phyloP scores from a whole-genome alignment of 2,329 filamentous ascomycete species.

The Macroventuria anomochaeta region DNA sequence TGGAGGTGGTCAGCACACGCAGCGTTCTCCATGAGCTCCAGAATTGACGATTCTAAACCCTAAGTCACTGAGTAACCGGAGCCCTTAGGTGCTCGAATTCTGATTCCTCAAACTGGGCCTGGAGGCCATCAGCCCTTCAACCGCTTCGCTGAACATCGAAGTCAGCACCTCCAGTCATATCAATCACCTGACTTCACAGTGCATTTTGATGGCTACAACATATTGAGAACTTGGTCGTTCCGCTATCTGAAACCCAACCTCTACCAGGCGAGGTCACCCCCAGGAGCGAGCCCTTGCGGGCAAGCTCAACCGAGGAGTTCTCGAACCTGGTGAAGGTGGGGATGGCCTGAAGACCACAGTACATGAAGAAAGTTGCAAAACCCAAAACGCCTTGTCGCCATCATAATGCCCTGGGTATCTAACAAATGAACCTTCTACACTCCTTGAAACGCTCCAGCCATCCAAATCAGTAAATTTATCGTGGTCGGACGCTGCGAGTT shows the following conservation, averaged over 20 bases:
- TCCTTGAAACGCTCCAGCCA: constrained; percentile 15
- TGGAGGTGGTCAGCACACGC: too few relatives aligned
- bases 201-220: neutral
- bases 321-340: constrained; percentile 10
- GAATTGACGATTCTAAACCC: too few relatives aligned
- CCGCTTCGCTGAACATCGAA: too few relatives aligned
- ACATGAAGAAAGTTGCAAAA: neutral
- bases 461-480: constrained; percentile 27
- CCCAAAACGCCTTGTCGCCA: constrained; percentile 17
- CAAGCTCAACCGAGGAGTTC: constrained; percentile 7
- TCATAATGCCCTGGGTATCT: constrained; percentile 13
- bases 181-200: neutral
- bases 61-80: too few relatives aligned
- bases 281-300: constrained; percentile 9
- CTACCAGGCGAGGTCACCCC: constrained; percentile 4
- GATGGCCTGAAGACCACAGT: neutral
- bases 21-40: too few relatives aligned
- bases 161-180: too few relatives aligned
- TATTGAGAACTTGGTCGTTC: neutral
- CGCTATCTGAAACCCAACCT: neutral
- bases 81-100: too few relatives aligned
- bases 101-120: too few relatives aligned
- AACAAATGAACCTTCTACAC: constrained; percentile 13
- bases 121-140: too few relatives aligned
- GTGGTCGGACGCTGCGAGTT: constrained; percentile 25